phyloP scores from a whole-genome alignment of 1,139 yeast species.

The Taiozyma sp. region DNA sequence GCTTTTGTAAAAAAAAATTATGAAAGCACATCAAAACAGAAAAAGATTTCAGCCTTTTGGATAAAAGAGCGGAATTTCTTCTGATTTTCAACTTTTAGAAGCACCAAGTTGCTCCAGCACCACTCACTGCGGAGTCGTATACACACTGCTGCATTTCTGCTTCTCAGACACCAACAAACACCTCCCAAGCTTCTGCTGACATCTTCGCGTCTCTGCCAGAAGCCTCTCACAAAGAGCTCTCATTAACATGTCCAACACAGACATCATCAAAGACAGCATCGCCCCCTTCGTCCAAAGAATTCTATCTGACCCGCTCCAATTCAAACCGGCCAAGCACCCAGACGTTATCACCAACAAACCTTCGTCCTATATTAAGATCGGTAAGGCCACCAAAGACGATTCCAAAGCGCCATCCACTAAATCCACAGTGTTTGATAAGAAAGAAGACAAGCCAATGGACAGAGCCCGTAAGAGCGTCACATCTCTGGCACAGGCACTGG shows the following conservation, averaged over 20 bases:
- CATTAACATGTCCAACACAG: constrained; percentile 17
- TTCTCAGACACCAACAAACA: too few relatives aligned
- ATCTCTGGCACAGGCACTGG: constrained; percentile 51
- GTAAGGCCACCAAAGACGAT: constrained; percentile 3
- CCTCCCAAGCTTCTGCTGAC: neutral
- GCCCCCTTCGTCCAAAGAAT: constrained; percentile 51
- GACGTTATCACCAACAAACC: constrained; percentile 31
- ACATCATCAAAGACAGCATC: constrained; percentile 23
- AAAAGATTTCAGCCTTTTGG: neutral
- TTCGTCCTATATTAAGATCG: constrained; percentile 26
- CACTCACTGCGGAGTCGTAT: too few relatives aligned
- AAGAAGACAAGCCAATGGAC: neutral
- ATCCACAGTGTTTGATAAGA: neutral
- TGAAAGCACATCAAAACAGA: neutral
- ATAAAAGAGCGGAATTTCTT: neutral
- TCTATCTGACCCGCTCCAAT: constrained; percentile 53
- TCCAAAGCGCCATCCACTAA: constrained; percentile 3
- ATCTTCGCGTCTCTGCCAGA: neutral
- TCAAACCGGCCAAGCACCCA: constrained; percentile 45
- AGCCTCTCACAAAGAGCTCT: neutral
- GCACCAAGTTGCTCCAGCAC: neutral
- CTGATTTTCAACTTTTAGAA: neutral
- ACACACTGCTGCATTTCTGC: too few relatives aligned
- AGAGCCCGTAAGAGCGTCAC: constrained; percentile 11
- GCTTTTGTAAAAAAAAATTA: neutral